Conservation (phyloP, 441 rosid genomes). For the Gossypium gossypioides region DNA sequence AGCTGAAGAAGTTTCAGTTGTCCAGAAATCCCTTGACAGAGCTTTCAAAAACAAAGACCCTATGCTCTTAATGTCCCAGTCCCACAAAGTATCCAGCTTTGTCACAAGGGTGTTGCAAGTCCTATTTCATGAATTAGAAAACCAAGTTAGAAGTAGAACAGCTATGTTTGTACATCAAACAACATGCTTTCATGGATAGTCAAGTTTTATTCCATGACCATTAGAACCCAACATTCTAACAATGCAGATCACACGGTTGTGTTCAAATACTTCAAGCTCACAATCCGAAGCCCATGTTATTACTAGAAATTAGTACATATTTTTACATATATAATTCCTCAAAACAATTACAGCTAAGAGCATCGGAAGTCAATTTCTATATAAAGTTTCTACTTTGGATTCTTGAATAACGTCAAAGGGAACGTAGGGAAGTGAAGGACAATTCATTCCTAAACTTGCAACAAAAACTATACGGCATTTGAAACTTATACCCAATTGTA, state of each 20-base stretch:
- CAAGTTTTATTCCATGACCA: not conserved
- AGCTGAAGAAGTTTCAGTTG: not conserved
- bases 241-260: no score
- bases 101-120: constrained; percentile 83
- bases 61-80: constrained; percentile 18
- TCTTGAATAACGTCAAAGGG: not conserved
- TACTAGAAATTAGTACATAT: not conserved
- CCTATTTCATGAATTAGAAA: constrained; percentile 49
- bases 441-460: not conserved
- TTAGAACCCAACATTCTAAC: no score
- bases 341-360: not conserved
- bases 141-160: constrained; percentile 47
- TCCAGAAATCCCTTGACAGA: constrained; percentile 19
- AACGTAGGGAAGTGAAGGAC: not conserved
- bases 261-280: no score
- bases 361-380: not conserved
- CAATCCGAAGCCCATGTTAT: not conserved
- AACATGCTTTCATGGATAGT: not conserved
- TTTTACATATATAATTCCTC: not conserved
- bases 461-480: not conserved
- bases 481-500: not conserved
- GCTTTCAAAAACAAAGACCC: constrained; percentile 20
- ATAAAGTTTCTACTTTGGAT: not conserved
- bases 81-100: constrained; percentile 33
- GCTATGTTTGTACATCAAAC: not conserved